phyloP scores from a whole-genome alignment of 371 early-diverging fungal species.

The Rhizomucor miehei region DNA sequence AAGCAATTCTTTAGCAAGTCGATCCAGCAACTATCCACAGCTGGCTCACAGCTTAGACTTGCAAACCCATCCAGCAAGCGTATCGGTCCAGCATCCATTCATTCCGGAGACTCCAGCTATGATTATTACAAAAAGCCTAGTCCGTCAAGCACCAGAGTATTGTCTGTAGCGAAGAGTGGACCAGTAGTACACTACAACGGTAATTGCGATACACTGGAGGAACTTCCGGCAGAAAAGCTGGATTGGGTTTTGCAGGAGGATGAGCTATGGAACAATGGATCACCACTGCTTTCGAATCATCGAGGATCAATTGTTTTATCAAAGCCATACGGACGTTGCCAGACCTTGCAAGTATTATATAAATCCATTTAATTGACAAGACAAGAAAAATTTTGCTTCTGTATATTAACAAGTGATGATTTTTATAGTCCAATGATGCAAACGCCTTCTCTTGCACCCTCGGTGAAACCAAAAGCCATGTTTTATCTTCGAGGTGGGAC shows the following conservation, averaged over 20 bases:
- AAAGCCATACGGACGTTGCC: slow-evolving; percentile 26
- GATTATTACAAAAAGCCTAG: background rate
- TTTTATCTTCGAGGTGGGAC: slow-evolving; percentile 41
- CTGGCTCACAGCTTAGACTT: slow-evolving; percentile 15
- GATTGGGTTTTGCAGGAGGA: slow-evolving; percentile 30
- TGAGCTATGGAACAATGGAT: slow-evolving; percentile 12
- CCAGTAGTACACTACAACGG: slow-evolving; percentile 45
- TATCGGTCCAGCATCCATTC: slow-evolving; percentile 3
- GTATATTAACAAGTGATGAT: background rate
- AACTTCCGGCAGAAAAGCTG: slow-evolving; percentile 34
- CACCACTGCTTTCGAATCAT: slow-evolving; percentile 20
- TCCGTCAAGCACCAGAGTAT: slow-evolving; percentile 1
- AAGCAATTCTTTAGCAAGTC: slow-evolving; percentile 12
- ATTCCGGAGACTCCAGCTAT: background rate
- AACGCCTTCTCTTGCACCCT: slow-evolving; percentile 1
- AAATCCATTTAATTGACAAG: too few relatives aligned
- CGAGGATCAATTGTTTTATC: slow-evolving; percentile 33
- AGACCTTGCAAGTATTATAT: slow-evolving; percentile 15
- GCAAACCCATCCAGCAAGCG: slow-evolving; percentile 1
- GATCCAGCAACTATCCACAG: slow-evolving; percentile 16
- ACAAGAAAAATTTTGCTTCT: too few relatives aligned
- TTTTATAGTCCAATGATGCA: slow-evolving; percentile 9
- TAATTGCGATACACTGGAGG: slow-evolving; percentile 35
- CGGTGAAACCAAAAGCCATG: slow-evolving; percentile 25
- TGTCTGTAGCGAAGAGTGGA: slow-evolving; percentile 11